phyloP scores from a whole-genome alignment of 495 filamentous ascomycete genomes.

The Penicillium goetzii region DNA sequence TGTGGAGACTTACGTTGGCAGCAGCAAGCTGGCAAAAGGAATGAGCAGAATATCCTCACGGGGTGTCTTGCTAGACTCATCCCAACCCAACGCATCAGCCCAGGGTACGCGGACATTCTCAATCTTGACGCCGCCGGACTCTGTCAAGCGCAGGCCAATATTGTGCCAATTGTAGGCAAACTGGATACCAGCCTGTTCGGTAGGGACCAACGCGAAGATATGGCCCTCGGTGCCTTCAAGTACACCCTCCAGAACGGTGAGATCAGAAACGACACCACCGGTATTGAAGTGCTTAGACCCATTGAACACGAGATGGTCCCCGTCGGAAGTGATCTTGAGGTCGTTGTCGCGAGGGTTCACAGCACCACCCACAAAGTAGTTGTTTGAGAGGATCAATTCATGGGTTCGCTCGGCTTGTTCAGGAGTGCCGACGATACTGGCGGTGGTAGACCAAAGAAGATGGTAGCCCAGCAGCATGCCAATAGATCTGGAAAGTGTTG shows the following conservation, averaged over 20 bases:
- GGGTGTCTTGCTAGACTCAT: slow-evolving; percentile 46
- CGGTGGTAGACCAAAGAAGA: slow-evolving; percentile 62
- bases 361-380: slow-evolving; percentile 65
- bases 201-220: slow-evolving; percentile 60
- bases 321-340: slow-evolving; percentile 54
- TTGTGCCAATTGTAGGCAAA: slow-evolving; percentile 66
- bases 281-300: slow-evolving; percentile 66
- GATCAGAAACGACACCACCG: slow-evolving; percentile 62
- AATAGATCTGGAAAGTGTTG: slow-evolving; percentile 39
- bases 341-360: slow-evolving; percentile 66
- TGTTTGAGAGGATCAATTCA: slow-evolving; percentile 56
- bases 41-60: slow-evolving; percentile 49
- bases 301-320: slow-evolving; percentile 57
- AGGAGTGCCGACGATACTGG: slow-evolving; percentile 56
- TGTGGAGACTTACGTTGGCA: slow-evolving; percentile 53
- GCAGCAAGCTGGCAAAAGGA: slow-evolving; percentile 54
- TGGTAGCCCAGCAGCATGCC: slow-evolving; percentile 66
- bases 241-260: slow-evolving; percentile 65
- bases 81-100: slow-evolving; percentile 63
- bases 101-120: slow-evolving; percentile 57
- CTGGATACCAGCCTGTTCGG: slow-evolving; percentile 55
- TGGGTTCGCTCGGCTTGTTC: slow-evolving; percentile 58
- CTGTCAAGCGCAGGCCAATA: slow-evolving; percentile 61
- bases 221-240: slow-evolving; percentile 57
- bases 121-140: slow-evolving; percentile 61